Base-by-base conservation (phyloP, 2,329 filamentous ascomycete species). In the Trichoderma gracile region DNA sequence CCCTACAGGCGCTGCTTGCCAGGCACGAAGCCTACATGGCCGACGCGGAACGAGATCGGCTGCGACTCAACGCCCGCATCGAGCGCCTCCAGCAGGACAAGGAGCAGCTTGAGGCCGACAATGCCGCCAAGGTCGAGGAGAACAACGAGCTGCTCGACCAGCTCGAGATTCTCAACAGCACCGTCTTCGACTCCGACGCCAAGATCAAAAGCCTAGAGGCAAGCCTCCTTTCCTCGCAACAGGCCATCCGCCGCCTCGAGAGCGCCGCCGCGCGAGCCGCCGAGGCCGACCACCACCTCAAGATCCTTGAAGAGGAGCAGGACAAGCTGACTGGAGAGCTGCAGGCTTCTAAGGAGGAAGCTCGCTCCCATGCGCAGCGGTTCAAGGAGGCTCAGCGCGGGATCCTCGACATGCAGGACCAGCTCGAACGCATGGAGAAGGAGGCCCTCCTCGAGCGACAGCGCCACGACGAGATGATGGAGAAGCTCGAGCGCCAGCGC, bases 1-100 rank as follows among this genome's bases (percentile, higher is more conserved):
- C 84, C 61, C 78, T 89, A 65, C 88, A 98, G 95, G 93, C 93
- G 66, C 84, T 99, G 64, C 86, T 99, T 47, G 87, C 90, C 68
- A 90, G 94, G 72, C 93, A 99, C 84, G 93, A 98, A 81, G 88
- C 91, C 66, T 97, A 96, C 78, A 94, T 97, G 84, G 89, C 89
- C 70, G 92, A 97, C 76, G 92, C 93, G 66, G 93, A 97, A 80
- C 87, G 88, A 70, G 93, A 97, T 75, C 90, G 93, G 66, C 80
- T 83, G 67, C 86, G 89, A 67, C 87, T 97, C 78, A 84, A 86
- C 50, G 77, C 81, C 53, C 90, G 86, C 67, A 93, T 97, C 74
- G 88, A 90, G 70, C 83, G 83, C 68, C 82, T 99, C 59, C 92
- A 96, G 78, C 78, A 78, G 71, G 85, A 87, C 70, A 97, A 96